Conservation (phyloP, 2,329 filamentous ascomycete genomes). For the Gaeumannomyces tritici region DNA sequence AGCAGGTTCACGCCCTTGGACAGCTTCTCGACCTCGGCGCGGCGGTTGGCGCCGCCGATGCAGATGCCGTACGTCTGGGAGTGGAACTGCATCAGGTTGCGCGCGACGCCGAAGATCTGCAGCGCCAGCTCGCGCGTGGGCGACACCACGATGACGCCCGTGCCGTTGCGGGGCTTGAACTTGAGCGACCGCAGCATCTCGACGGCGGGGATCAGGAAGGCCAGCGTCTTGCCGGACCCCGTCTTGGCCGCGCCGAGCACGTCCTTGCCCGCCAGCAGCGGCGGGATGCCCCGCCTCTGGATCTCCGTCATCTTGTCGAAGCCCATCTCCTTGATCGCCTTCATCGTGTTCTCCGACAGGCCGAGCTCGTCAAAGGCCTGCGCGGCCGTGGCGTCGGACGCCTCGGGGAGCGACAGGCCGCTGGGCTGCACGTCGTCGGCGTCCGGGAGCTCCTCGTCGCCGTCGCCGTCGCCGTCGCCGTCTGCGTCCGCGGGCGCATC, state of each 20-base stretch:
- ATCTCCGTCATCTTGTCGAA: constrained; percentile 96
- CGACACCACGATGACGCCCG: constrained; percentile 84
- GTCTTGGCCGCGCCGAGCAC: constrained; percentile 89
- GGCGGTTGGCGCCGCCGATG: constrained; percentile 86
- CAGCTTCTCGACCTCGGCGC: constrained; percentile 90
- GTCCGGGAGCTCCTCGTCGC: constrained; percentile 19
- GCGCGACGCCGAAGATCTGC: constrained; percentile 91
- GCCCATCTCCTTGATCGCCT: constrained; percentile 82
- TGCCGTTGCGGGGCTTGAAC: constrained; percentile 92
- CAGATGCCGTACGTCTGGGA: constrained; percentile 68
- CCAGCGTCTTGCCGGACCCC: constrained; percentile 87
- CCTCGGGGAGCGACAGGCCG: constrained; percentile 35
- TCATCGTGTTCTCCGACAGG: constrained; percentile 79
- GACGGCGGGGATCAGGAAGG: constrained; percentile 87
- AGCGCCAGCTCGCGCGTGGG: constrained; percentile 89
- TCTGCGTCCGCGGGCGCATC: constrained; percentile 13
- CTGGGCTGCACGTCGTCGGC: constrained; percentile 22
- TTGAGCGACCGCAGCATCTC: constrained; percentile 85
- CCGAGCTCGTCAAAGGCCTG: constrained; percentile 72
- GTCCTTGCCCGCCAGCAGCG: constrained; percentile 76
- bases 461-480: constrained; percentile 16
- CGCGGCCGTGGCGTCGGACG: constrained; percentile 38
- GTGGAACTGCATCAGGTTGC: constrained; percentile 87
- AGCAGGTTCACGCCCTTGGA: constrained; percentile 89
- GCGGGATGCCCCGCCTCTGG: constrained; percentile 78